Base-by-base conservation (phyloP, 108 stramenopile genomes). In the Cyclotella distinguenda region DNA sequence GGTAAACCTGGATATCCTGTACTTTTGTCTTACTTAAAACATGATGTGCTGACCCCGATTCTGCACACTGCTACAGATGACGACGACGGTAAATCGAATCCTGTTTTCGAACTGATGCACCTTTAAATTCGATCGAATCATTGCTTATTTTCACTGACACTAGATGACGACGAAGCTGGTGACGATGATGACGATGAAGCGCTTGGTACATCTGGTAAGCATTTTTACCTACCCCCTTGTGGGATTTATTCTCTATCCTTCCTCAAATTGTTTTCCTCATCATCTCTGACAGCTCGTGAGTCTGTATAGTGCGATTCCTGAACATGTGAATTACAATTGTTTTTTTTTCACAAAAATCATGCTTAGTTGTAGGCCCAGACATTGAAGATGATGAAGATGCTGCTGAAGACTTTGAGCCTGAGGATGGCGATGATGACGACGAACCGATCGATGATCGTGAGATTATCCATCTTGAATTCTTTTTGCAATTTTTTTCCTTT, bases 371-470 rank as follows among this genome's bases (percentile, higher is more conserved):
- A 48, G 60, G 60, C 33, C 60, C 60, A 34, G 60, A 62, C 46
- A 62, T 62, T 26, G 46, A 35, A 18, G 60, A 62, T 33, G 60
- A 62, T 21, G 60, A 46, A 33, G 60, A 62, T 34, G 60, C 60
- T 12, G 60, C 60, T 22, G 46, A 62, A 33, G 60, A 62, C 19
- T 62, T 62, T 21, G 60, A 62, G 12, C 60, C 60, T 12, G 60
- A 46, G 19, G 46, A 62, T 8, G 60, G 45, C 2, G 59, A 22
- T 48, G 42, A 59, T 6, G 58, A 59, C 27, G 58, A 59, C 16
- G 58, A 59, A 0, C 46, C 31, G 33, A 39, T 48, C 23, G 46
- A 62, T 62, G 60, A 34, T 62, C 28, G 32, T 44, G 16, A 27
- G 35, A 13, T 19, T 9, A 19, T 9, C 10, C 9, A 22, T 10